Evolutionary conservation across 2,329 filamentous ascomycete genomes (phyloP), one percentile per base, ranked within the genome.

Genomic region (Lachnellula subtilissima): DNA sequence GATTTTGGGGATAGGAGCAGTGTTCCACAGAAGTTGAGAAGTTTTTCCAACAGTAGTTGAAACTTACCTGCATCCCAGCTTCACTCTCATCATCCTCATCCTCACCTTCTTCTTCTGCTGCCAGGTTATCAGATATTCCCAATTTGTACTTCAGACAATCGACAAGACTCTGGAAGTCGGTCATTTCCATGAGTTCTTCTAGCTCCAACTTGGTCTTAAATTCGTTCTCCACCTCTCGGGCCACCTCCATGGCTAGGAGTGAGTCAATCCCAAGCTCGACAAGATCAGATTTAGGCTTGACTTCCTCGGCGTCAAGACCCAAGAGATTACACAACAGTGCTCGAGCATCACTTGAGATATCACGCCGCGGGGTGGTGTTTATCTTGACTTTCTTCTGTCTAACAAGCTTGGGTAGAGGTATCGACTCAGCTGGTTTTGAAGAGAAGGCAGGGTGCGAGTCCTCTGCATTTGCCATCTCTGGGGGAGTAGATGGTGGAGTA

Each of bases 201-300:
- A 57, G 57, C 4, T 62, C 49, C 4, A 75, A 52, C 0, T 65
- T 68, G 50, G 66, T 67, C 4, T 70, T 67, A 56, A 79, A 76
- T 0, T 60, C 59, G 1, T 54, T 51, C 47, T 77, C 72, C 3
- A 78, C 59, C 51, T 79, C 77, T 1, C 69, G 68, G 0, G 66
- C 70, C 49, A 80, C 59, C 60, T 80, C 77, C 73, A 78, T 79
- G 0, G 70, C 74, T 70, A 77, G 74, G 0, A 80, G 67, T 0
- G 77, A 80, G 62, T 80, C 77, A 32, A 79, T 76, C 1, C 77
- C 77, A 1, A 78, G 56, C 43, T 78, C 73, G 4, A 67, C 70
- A n/a, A 78, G 67, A 14, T 69, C 57, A 6, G 63, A 63, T n/a
- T 73, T 67, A 22, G 61, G 51, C 28, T 69, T 67, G 22, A 78